Evolutionary conservation across 176 grass and related monocot species (phyloP).

Genomic region (Alopecurus myosuroides): DNA sequence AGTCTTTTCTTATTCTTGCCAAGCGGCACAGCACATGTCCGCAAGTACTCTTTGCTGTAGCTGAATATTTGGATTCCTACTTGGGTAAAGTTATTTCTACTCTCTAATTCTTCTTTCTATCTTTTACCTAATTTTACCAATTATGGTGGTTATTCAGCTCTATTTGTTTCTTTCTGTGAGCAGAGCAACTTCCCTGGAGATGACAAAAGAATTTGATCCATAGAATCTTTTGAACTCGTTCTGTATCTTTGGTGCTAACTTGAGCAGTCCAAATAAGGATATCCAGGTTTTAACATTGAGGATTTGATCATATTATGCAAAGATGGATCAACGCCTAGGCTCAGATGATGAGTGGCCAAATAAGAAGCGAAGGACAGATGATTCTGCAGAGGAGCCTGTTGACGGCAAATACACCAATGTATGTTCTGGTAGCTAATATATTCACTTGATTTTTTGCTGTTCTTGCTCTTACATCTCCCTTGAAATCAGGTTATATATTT

Average conservation of each 20-base stretch:
- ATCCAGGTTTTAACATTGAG: slow-evolving; percentile 71
- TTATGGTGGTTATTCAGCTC: slow-evolving; percentile 2
- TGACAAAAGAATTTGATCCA: slow-evolving; percentile 40
- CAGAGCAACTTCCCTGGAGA: slow-evolving; percentile 29
- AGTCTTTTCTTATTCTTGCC: slow-evolving; percentile 59
- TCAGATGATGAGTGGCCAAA: slow-evolving; percentile 44
- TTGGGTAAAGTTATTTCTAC: slow-evolving; percentile 33
- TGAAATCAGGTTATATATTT: slow-evolving; percentile 44
- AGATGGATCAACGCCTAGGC: slow-evolving; percentile 40
- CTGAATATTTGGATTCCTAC: slow-evolving; percentile 70
- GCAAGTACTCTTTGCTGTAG: slow-evolving; percentile 72
- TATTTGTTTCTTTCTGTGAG: slow-evolving; percentile 4
- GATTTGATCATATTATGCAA: slow-evolving; percentile 67
- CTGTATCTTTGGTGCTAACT: slow-evolving; percentile 52
- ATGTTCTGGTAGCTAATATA: slow-evolving; percentile 26
- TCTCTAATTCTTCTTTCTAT: not conserved
- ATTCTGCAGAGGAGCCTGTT: slow-evolving; percentile 43
- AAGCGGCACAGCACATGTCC: slow-evolving; percentile 67
- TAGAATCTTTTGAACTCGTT: slow-evolving; percentile 47
- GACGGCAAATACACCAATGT: slow-evolving; percentile 60
- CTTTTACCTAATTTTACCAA: not conserved
- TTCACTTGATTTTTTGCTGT: slow-evolving; percentile 27
- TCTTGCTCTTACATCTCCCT: slow-evolving; percentile 27
- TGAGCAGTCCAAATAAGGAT: slow-evolving; percentile 70
- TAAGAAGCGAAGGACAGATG: slow-evolving; percentile 72